A percentile compares a stretch with the other conserved stretches of the same genome.
These are phyloP conservation scores for Paramecium biaurelia DNA, from an alignment of 73 alveolate genomes.

Conservation along the genomic window DNA sequence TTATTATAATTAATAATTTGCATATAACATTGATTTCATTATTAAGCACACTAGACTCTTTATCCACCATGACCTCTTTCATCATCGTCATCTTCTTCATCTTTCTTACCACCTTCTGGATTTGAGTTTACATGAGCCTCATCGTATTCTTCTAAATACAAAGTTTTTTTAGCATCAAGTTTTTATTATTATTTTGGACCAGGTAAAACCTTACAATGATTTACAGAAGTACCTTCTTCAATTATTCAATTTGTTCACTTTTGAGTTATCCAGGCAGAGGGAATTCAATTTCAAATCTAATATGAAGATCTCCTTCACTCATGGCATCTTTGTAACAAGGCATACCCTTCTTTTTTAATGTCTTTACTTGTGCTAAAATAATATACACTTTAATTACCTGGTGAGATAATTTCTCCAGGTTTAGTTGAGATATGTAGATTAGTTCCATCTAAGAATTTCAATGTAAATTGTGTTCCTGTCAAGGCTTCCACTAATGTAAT, in stretches of 20 bases:
- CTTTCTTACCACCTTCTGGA: constrained; percentile 61
- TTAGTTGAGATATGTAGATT: constrained; percentile 78
- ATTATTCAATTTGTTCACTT: background rate
- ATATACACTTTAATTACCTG: constrained; percentile 65
- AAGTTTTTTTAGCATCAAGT: constrained; percentile 31
- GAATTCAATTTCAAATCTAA: constrained; percentile 48
- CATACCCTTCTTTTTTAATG: constrained; percentile 91
- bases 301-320: constrained; percentile 58
- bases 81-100: constrained; percentile 59
- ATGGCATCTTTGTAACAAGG: constrained; percentile 76
- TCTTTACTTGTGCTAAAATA: constrained; percentile 66
- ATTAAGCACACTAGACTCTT: constrained; percentile 66
- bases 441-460: constrained; percentile 93
- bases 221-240: background rate
- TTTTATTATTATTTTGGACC: constrained; percentile 37
- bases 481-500: constrained; percentile 94
- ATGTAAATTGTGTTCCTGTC: constrained; percentile 87
- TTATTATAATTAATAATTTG: background rate
- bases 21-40: constrained; percentile 43
- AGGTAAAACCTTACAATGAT: background rate
- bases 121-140: constrained; percentile 47
- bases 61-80: constrained; percentile 53
- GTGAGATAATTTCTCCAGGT: constrained; percentile 94
- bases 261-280: background rate
- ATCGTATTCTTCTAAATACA: constrained; percentile 23